Conservation (phyloP, 108 stramenopile genomes). For the Skeletonema menzelii region DNA sequence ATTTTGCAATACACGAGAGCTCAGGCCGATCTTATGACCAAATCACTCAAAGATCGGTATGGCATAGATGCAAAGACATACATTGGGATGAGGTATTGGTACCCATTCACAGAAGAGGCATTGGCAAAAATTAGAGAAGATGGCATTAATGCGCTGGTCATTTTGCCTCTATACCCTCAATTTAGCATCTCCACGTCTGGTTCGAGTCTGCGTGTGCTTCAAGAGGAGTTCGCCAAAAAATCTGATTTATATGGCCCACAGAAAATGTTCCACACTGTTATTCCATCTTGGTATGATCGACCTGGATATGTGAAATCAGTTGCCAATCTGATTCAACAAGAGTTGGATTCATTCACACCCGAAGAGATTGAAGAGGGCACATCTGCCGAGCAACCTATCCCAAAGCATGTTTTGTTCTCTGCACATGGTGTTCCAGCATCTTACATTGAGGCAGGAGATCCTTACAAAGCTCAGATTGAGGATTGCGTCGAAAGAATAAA, state of each 20-base stretch:
- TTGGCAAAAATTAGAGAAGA: slow-evolving; percentile 83
- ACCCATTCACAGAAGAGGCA: slow-evolving; percentile 96
- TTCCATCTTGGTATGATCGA: slow-evolving; percentile 93
- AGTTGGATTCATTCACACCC: slow-evolving; percentile 82
- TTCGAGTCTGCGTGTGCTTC: slow-evolving; percentile 88
- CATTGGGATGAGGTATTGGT: slow-evolving; percentile 99
- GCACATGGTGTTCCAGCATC: slow-evolving; percentile 97
- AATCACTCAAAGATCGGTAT: slow-evolving; percentile 61
- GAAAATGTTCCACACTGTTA: slow-evolving; percentile 93
- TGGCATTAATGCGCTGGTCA: slow-evolving; percentile 84
- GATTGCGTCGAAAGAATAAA: slow-evolving; percentile 75
- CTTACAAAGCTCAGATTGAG: slow-evolving; percentile 93
- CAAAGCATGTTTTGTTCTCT: slow-evolving; percentile 91
- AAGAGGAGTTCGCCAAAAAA: slow-evolving; percentile 86
- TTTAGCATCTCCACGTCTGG: slow-evolving; percentile 96
- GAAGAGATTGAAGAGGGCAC: slow-evolving; percentile 67
- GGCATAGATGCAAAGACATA: slow-evolving; percentile 85
- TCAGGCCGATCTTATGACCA: slow-evolving; percentile 75
- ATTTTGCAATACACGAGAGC: slow-evolving; percentile 90
- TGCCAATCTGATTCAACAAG: slow-evolving; percentile 77
- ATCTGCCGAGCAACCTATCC: slow-evolving; percentile 39
- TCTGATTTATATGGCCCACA: slow-evolving; percentile 58
- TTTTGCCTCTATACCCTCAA: slow-evolving; percentile 97
- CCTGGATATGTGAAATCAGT: slow-evolving; percentile 93
- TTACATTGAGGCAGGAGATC: slow-evolving; percentile 97